Conservation (phyloP, 202 grass and related monocot species). For the Hordeum pubiflorum region DNA sequence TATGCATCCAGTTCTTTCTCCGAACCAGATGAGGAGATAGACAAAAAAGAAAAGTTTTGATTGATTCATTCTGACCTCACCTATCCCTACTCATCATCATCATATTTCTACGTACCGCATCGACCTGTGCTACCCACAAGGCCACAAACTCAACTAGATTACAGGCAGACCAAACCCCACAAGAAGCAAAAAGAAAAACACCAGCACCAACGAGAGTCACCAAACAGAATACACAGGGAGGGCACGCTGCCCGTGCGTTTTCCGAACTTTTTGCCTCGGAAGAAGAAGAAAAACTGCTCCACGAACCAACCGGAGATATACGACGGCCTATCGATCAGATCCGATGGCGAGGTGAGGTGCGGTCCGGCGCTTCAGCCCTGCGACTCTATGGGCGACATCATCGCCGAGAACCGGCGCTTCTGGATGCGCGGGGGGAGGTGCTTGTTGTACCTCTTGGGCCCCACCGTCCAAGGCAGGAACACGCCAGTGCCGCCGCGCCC, state of each 20-base stretch:
- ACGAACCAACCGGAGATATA: slow-evolving; percentile 10
- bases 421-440: slow-evolving; percentile 92
- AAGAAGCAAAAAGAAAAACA: not conserved
- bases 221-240: slow-evolving; percentile 34
- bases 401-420: slow-evolving; percentile 72
- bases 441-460: slow-evolving; percentile 79
- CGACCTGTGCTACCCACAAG: slow-evolving; percentile 29
- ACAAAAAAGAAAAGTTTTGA: slow-evolving; percentile 16
- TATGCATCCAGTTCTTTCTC: slow-evolving; percentile 23
- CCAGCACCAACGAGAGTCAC: slow-evolving; percentile 27
- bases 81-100: slow-evolving; percentile 27
- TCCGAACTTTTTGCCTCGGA: slow-evolving; percentile 20
- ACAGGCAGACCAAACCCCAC: slow-evolving; percentile 39
- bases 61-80: slow-evolving; percentile 42
- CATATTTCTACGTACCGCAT: slow-evolving; percentile 26
- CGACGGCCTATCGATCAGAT: slow-evolving; percentile 7
- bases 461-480: slow-evolving; percentile 92
- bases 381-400: slow-evolving; percentile 68
- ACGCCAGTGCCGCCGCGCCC: slow-evolving; percentile 75
- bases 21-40: not conserved
- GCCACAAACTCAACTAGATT: slow-evolving; percentile 43
- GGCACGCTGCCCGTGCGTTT: slow-evolving; percentile 21
- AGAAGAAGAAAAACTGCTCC: slow-evolving; percentile 19
- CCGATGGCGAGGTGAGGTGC: not conserved
- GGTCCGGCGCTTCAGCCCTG: slow-evolving; percentile 36